phyloP scores from a whole-genome alignment of 306 rosid species.

The Canavalia gladiata region DNA sequence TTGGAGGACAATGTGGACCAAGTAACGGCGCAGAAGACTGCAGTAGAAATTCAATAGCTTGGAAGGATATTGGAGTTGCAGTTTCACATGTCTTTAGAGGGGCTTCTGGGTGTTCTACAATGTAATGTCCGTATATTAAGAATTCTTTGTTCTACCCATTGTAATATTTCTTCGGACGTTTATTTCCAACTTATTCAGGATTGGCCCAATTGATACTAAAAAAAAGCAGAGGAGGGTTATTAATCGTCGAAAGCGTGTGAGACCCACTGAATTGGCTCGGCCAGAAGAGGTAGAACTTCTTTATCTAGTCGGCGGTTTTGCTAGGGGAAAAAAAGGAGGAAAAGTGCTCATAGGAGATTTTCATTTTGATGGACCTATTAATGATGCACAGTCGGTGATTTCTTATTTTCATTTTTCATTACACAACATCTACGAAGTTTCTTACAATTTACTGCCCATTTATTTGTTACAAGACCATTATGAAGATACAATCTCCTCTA shows the following conservation, averaged over 20 bases:
- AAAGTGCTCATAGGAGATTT: background rate
- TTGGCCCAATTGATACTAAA: slow-evolving; percentile 52
- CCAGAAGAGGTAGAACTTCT: slow-evolving; percentile 52
- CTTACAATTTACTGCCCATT: slow-evolving; percentile 26
- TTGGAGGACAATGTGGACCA: slow-evolving; percentile 46
- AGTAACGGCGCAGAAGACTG: slow-evolving; percentile 30
- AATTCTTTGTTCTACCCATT: background rate
- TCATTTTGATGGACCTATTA: slow-evolving; percentile 15
- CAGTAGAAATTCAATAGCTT: slow-evolving; percentile 49
- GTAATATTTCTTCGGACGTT: slow-evolving; percentile 23
- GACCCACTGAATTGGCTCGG: slow-evolving; percentile 41
- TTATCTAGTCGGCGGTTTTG: slow-evolving; percentile 1
- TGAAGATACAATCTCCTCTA: background rate
- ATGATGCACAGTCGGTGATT: background rate
- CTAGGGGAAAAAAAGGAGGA: background rate
- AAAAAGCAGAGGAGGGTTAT: slow-evolving; percentile 35
- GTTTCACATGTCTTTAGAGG: slow-evolving; percentile 47
- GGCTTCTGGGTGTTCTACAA: slow-evolving; percentile 53
- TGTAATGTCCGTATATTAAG: slow-evolving; percentile 47
- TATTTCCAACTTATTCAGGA: slow-evolving; percentile 50
- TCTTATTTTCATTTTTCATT: background rate
- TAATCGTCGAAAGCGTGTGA: slow-evolving; percentile 42
- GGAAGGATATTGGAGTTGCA: slow-evolving; percentile 60
- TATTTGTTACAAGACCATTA: background rate
- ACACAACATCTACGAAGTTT: background rate